A percentile compares a stretch with the other conserved stretches of the same genome.
These are phyloP conservation scores for Vigna angularis DNA, from an alignment of 306 rosid species.

Conservation along the genomic window DNA sequence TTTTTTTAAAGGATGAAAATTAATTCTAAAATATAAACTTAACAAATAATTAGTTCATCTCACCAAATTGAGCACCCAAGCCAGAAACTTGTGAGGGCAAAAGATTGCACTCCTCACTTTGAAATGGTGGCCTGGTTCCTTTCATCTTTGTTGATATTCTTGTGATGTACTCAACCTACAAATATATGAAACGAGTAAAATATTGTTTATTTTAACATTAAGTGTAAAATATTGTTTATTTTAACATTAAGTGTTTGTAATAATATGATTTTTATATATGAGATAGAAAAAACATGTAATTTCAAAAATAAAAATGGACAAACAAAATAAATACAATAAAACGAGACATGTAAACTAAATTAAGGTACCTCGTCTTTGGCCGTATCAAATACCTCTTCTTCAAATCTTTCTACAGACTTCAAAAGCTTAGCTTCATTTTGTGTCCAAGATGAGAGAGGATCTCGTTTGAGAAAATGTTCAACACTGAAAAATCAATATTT, in stretches of 20 bases:
- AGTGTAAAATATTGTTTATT: neutral
- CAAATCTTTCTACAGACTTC: neutral
- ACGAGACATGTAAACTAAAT: neutral
- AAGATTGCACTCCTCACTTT: neutral
- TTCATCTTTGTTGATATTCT: constrained; percentile 4
- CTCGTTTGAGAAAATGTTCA: neutral
- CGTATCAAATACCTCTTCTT: neutral
- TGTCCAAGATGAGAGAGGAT: neutral
- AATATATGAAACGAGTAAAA: neutral
- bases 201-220: neutral
- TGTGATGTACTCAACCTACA: constrained; percentile 30
- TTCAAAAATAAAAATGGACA: neutral
- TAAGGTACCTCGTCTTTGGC: constrained; percentile 40
- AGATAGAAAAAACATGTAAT: neutral
- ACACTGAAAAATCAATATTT: constrained; percentile 9
- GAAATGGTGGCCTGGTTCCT: neutral
- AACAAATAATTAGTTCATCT: no score
- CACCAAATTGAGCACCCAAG: neutral
- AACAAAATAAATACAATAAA: neutral
- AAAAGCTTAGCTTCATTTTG: neutral
- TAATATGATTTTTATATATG: neutral
- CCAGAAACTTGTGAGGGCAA: neutral
- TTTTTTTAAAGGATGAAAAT: neutral
- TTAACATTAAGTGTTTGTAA: neutral
- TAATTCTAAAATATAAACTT: neutral